A percentile compares a stretch with the other conserved stretches of the same genome.
Conservation (phyloP, 306 rosid species). For the Sesbania bispinosa region DNA sequence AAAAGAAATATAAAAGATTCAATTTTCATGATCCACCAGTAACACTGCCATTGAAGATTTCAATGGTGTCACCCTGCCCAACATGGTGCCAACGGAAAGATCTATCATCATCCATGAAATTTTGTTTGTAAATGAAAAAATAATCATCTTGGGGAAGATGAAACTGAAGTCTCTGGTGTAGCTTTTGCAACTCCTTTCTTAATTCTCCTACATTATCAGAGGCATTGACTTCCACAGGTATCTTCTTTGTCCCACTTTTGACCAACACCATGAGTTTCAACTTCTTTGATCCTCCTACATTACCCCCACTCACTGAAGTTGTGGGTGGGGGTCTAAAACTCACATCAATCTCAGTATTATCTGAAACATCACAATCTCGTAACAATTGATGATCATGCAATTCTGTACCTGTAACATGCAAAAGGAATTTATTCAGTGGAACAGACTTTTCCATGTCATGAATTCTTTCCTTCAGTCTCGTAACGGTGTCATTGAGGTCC, state of each 20-base stretch:
- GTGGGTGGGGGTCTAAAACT: constrained; percentile 14
- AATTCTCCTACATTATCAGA: constrained; percentile 56
- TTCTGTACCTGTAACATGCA: constrained; percentile 33
- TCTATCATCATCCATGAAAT: constrained; percentile 72
- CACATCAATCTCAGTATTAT: constrained; percentile 46
- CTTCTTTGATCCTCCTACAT: constrained; percentile 33
- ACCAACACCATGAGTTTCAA: constrained; percentile 49
- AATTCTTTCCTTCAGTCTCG: constrained; percentile 46
- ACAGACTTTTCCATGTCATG: constrained; percentile 33
- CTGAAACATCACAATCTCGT: constrained; percentile 30
- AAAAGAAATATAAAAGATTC: too few relatives aligned
- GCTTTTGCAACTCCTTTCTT: constrained; percentile 63
- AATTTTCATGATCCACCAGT: neutral
- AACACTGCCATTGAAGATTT: constrained; percentile 60
- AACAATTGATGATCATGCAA: constrained; percentile 37
- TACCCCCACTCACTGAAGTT: neutral
- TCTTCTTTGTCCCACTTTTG: constrained; percentile 40
- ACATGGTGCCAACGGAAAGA: constrained; percentile 79
- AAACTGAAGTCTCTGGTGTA: constrained; percentile 46
- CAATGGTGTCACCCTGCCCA: constrained; percentile 60
- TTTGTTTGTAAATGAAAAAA: constrained; percentile 66
- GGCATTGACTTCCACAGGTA: constrained; percentile 53
- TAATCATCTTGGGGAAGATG: constrained; percentile 55
- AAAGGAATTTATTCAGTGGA: constrained; percentile 6
- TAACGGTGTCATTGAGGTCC: constrained; percentile 45